Percentiles rank a stretch among this genome's conserved stretches.
Conservation (phyloP, 176 grass and related monocot genomes). For the Neostapfia colusana region DNA sequence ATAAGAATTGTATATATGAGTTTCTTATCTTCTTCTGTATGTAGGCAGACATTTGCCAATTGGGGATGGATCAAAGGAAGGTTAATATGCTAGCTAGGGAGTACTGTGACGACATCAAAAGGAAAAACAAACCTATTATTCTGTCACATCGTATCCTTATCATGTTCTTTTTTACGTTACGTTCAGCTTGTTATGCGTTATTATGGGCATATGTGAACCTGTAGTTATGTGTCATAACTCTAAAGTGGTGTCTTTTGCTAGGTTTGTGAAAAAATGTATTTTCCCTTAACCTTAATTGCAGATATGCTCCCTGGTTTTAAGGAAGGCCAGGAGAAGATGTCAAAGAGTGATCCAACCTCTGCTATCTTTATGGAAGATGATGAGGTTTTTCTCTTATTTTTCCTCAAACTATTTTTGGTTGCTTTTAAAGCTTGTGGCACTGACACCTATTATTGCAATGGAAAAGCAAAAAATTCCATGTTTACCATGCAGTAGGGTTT, state of each 20-base stretch:
- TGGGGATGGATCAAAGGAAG: conserved; percentile 89
- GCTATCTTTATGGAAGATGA: conserved; percentile 96
- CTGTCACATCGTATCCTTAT: conserved; percentile 85
- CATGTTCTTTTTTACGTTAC: not conserved
- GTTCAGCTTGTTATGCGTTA: not conserved
- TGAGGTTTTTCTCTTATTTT: conserved; percentile 49
- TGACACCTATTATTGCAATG: not conserved
- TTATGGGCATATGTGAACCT: not conserved
- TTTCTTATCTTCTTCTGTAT: conserved; percentile 8
- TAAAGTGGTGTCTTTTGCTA: conserved; percentile 15
- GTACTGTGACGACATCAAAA: conserved; percentile 70
- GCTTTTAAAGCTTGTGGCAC: conserved; percentile 5
- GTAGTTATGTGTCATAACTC: not conserved
- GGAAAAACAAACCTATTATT: conserved; percentile 93
- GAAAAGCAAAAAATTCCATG: not conserved
- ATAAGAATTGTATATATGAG: no score
- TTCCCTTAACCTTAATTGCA: conserved; percentile 42
- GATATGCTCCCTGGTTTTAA: conserved; percentile 95
- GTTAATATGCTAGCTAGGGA: conserved; percentile 88
- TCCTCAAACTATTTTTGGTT: not conserved
- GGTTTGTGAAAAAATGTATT: not conserved
- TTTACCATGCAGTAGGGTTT: not conserved
- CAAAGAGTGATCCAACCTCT: conserved; percentile 81
- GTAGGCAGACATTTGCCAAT: conserved; percentile 87
- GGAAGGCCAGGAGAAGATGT: conserved; percentile 91